Evolutionary conservation across 2,329 filamentous ascomycete species (phyloP), one percentile per base, ranked within the genome.

Genomic region (Aspergillus proliferans): DNA sequence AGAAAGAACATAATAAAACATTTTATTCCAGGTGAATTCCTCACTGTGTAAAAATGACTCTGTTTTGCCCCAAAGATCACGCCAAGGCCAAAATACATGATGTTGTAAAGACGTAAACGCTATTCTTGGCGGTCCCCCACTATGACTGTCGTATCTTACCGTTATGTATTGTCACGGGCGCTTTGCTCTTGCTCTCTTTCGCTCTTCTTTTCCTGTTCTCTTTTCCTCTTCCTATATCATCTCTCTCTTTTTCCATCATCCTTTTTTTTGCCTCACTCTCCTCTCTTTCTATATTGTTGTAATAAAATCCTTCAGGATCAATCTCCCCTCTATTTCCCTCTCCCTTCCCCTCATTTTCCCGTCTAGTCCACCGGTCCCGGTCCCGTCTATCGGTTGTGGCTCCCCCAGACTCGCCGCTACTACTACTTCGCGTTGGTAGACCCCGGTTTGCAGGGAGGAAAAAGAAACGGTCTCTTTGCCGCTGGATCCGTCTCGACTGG

Each of bases 221-320:
- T 47, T 34, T 24, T 26, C 45, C 24, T 41, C 21, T 18, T 40
- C 19, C 7, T 26, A 12, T 38, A 21, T 18, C 34, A 41, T 42
- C 39, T 41, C 21, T 43, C 41, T 43, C 22, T 43, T 12, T 43
- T 30, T 12, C 26, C 10, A 30, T 12, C 26, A 30, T 30, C 40
- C 22, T 26, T 18, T 22, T 22, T 22, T 19, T 22, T 19, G 18
- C 22, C 40, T 43, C 40, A 42, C 42, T 52, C 46, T 48, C 52
- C 47, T 48, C 53, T 50, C 52, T 50, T 54, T 43, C 52, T 46
- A 42, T 47, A 12, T 12, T 36, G 24, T 42, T 34, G 26, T 39
- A 47, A 38, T 47, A 12, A 5, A 30, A 30, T 30, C 26, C 26
- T 30, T 30, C 26, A 30, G 39, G n/a, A 44, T 45, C 47, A 40